Percentiles rank a stretch among this genome's conserved stretches.
phyloP scores from a whole-genome alignment of 768 basidiomycete genomes.

The Russula earlei region DNA sequence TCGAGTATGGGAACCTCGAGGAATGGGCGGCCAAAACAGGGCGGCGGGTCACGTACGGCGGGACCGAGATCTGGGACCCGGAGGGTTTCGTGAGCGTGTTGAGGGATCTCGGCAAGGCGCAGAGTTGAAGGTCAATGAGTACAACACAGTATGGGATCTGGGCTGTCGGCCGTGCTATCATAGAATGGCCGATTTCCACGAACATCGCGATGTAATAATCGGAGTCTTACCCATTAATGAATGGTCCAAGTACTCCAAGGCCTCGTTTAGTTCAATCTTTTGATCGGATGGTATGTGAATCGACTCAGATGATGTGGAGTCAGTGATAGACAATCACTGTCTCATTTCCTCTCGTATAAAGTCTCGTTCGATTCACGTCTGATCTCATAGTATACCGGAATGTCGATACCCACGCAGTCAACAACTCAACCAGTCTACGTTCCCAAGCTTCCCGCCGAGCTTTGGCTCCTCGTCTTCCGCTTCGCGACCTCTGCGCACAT shows the following conservation, averaged over 20 bases:
- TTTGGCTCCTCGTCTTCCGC: slow-evolving; percentile 18
- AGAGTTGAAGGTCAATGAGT: slow-evolving; percentile 18
- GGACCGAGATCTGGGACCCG: slow-evolving; percentile 91
- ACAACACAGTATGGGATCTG: neutral
- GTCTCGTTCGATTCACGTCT: neutral
- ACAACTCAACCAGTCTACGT: neutral
- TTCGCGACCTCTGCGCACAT: slow-evolving; percentile 10
- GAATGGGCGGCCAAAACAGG: slow-evolving; percentile 85
- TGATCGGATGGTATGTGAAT: neutral
- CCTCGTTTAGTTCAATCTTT: too few species aligned
- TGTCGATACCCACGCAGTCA: neutral
- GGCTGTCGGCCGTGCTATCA: neutral
- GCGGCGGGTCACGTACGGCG: slow-evolving; percentile 86
- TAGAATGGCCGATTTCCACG: neutral
- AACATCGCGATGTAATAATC: too few species aligned
- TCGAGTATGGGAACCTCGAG: slow-evolving; percentile 93
- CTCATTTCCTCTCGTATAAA: neutral
- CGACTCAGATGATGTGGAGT: too few species aligned
- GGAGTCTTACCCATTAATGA: too few species aligned
- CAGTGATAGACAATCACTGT: neutral
- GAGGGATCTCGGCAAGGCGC: slow-evolving; percentile 47
- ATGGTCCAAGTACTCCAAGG: too few species aligned
- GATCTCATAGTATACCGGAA: neutral
- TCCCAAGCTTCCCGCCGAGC: slow-evolving; percentile 11
- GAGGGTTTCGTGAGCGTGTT: slow-evolving; percentile 71